A percentile compares a stretch with the other conserved stretches of the same genome.
These are phyloP conservation scores for Parathielavia hyrcaniae DNA, from an alignment of 495 filamentous ascomycete species.

Conservation along the genomic window DNA sequence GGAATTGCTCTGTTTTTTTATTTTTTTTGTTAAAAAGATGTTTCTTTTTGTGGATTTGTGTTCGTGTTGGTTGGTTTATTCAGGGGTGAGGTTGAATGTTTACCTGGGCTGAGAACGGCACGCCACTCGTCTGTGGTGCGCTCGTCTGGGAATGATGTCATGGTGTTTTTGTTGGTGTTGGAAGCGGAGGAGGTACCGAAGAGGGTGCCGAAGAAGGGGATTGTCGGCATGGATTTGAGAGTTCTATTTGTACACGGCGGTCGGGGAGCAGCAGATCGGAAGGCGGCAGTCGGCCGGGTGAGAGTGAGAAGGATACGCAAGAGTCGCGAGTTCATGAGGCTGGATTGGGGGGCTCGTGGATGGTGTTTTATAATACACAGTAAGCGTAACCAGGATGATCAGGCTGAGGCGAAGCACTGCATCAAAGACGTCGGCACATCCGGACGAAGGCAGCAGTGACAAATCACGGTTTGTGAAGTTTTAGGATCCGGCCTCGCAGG, in stretches of 20 bases:
- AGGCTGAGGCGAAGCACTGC: not conserved
- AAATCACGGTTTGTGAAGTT: conserved; percentile 11
- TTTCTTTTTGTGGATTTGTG: not conserved
- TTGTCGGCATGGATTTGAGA: conserved; percentile 54
- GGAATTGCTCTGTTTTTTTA: conserved; percentile 78
- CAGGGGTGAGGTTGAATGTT: conserved; percentile 2
- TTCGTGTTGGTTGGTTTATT: conserved; percentile 13
- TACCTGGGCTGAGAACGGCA: conserved; percentile 63
- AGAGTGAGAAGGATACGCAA: conserved; percentile 46
- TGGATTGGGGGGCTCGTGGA: conserved; percentile 5
- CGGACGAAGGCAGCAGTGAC: too few relatives aligned
- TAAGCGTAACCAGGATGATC: not conserved
- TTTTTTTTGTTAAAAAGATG: not conserved
- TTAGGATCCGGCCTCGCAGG: not conserved
- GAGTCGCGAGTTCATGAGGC: conserved; percentile 51
- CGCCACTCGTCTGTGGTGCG: conserved; percentile 82
- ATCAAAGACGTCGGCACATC: conserved; percentile 3
- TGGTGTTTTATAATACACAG: not conserved
- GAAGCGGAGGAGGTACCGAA: conserved; percentile 56
- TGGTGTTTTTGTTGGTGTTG: conserved; percentile 43
- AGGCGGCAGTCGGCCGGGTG: conserved; percentile 31
- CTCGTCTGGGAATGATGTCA: conserved; percentile 63
- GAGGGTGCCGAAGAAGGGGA: conserved; percentile 73
- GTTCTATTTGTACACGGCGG: conserved; percentile 18
- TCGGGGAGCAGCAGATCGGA: conserved; percentile 9